Base-by-base conservation (phyloP, 2,329 filamentous ascomycete species). In the Aureobasidium sp. region DNA sequence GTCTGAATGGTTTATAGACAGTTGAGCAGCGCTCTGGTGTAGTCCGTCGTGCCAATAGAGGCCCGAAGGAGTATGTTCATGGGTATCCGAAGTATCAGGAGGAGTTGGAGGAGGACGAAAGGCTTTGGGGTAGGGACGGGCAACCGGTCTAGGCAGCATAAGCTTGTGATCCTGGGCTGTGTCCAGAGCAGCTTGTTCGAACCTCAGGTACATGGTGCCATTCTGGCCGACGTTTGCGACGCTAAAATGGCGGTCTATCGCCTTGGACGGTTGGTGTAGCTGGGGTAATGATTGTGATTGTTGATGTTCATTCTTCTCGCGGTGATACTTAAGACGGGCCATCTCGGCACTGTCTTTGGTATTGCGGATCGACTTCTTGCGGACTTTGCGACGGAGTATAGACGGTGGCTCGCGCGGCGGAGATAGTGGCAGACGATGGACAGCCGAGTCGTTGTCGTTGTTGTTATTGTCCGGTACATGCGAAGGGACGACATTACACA, bases 201-300 rank as follows among this genome's bases (percentile, higher is more conserved):
- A 77, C 75, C 75, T 73, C 53, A 77, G 70, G 67, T 77, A 77
- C 63, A 77, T 75, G 62, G 75, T 72, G 67, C 75, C 75, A 72
- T 76, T 72, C 69, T 76, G 72, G 34, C 66, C 67, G 58, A 77
- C 72, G 66, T 77, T 77, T 32, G 73, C 74, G 45, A 77, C 75
- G 13, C 74, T 75, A 67, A 77, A 76, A 55, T 74, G 72, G 50
- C 73, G 70, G 27, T 61, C 64, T 7, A 37, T 10, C 7, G 16
- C 32, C 41, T 47, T 57, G 29, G 21, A 5, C 6, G n/a, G 8
- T 5, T 45, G 30, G 5, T 45, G 30, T 4, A 59, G 30, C 25
- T 21, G 53, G 9, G 37, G 47, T 36, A 27, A 37, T 9, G 50
- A 48, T 32, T 54, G 60, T 36, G 60, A 47, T 36, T 45, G 60